Conservation (phyloP, 1,139 yeast genomes). For the Yamadazyma buinensis region DNA sequence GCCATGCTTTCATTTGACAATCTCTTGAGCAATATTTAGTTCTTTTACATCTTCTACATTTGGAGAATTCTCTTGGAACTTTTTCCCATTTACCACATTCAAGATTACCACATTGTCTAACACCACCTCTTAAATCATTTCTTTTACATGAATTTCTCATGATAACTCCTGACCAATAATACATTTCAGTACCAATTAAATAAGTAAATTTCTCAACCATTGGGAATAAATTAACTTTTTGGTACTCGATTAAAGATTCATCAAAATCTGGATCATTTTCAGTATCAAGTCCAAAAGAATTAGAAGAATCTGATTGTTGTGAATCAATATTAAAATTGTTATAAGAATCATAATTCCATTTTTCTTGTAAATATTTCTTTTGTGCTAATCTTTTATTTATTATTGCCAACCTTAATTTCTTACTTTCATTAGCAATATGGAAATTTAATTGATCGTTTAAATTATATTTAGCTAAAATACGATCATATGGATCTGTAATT, state of each 20-base stretch:
- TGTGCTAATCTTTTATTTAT: constrained; percentile 31
- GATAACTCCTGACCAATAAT: constrained; percentile 95
- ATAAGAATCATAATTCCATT: constrained; percentile 59
- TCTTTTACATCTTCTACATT: constrained; percentile 89
- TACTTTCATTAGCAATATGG: constrained; percentile 32
- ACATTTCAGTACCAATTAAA: constrained; percentile 68
- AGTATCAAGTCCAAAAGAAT: neutral
- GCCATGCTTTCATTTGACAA: constrained; percentile 92
- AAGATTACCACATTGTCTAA: constrained; percentile 91
- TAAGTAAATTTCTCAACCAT: constrained; percentile 89
- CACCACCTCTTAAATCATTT: constrained; percentile 83
- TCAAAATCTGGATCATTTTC: constrained; percentile 39
- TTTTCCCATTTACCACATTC: constrained; percentile 97
- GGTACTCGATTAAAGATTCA: constrained; percentile 48
- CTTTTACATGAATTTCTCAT: constrained; percentile 94
- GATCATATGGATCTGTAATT: constrained; percentile 30
- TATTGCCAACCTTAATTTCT: constrained; percentile 28
- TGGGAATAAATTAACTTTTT: constrained; percentile 73
- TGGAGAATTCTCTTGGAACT: constrained; percentile 86
- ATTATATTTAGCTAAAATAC: constrained; percentile 42
- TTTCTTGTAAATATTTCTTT: constrained; percentile 27
- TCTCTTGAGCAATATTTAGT: constrained; percentile 92
- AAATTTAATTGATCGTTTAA: constrained; percentile 31
- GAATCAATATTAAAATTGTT: constrained; percentile 52
- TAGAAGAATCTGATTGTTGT: constrained; percentile 3